Conservation (phyloP, 2,329 filamentous ascomycete species). For the Colletotrichum theobromicola region DNA sequence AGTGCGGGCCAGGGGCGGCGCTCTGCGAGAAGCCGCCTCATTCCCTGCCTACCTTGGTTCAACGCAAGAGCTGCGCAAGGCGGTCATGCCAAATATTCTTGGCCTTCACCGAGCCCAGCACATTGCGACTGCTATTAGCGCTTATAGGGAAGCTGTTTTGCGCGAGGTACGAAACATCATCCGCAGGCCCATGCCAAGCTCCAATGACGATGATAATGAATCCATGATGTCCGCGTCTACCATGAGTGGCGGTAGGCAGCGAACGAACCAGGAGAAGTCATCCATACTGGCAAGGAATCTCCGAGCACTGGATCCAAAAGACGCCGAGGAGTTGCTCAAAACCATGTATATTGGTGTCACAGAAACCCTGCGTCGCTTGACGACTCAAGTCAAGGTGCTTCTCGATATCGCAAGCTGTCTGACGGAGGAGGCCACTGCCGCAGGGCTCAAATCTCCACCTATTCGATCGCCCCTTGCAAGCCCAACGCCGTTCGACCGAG, state of each 20-base stretch:
- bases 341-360: slow-evolving; percentile 88
- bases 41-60: slow-evolving; percentile 82
- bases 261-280: slow-evolving; percentile 87
- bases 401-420: slow-evolving; percentile 88
- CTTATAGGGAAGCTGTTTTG: slow-evolving; percentile 83
- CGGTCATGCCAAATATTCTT: slow-evolving; percentile 73
- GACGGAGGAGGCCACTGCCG: slow-evolving; percentile 42
- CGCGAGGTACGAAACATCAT: slow-evolving; percentile 89
- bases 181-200: slow-evolving; percentile 84
- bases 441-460: slow-evolving; percentile 51
- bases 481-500: slow-evolving; percentile 36
- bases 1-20: slow-evolving; percentile 71
- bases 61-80: slow-evolving; percentile 71
- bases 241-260: slow-evolving; percentile 67
- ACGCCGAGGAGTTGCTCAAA: slow-evolving; percentile 82
- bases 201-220: slow-evolving; percentile 91
- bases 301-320: slow-evolving; percentile 79
- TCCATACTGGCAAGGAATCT: slow-evolving; percentile 87
- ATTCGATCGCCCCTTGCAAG: slow-evolving; percentile 59
- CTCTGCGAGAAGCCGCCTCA: slow-evolving; percentile 69
- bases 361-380: slow-evolving; percentile 83
- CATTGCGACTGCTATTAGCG: slow-evolving; percentile 79
- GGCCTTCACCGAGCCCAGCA: slow-evolving; percentile 85
- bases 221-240: slow-evolving; percentile 89
- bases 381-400: slow-evolving; percentile 92